A percentile compares a stretch with the other conserved stretches of the same genome.
Evolutionary conservation across 2,329 filamentous ascomycete species (phyloP).

Genomic region (Scleromitrula shiraiana): DNA sequence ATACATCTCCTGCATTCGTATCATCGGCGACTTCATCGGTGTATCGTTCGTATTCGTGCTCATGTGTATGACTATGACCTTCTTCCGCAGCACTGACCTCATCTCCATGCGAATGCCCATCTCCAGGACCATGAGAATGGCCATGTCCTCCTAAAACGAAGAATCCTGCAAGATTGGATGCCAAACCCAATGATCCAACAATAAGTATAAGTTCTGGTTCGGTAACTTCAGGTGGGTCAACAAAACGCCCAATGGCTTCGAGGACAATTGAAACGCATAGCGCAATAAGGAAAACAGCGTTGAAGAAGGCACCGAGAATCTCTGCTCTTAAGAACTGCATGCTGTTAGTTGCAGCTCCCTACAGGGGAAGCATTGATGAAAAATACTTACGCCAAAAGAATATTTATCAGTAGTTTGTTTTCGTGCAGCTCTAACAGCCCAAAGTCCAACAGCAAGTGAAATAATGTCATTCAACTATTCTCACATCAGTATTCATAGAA

Average conservation of each 20-base stretch:
- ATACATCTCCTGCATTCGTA: conserved; percentile 52
- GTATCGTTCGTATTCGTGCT: conserved; percentile 11
- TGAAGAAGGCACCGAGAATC: conserved; percentile 91
- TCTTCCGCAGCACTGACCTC: conserved; percentile 26
- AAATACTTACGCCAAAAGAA: conserved; percentile 73
- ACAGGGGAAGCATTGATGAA: not conserved
- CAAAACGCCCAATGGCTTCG: conserved; percentile 84
- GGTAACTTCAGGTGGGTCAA: conserved; percentile 80
- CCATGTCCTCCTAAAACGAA: conserved; percentile 90
- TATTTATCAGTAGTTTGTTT: conserved; percentile 83
- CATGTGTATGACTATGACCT: conserved; percentile 36
- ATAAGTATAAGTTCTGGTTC: conserved; percentile 83
- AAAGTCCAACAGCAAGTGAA: conserved; percentile 83
- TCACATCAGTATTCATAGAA: conserved; percentile 14
- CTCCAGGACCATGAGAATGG: conserved; percentile 64
- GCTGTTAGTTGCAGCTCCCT: conserved; percentile 12
- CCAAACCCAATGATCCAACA: conserved; percentile 77
- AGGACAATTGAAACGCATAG: conserved; percentile 94
- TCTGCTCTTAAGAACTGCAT: conserved; percentile 88
- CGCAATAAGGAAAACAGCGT: conserved; percentile 94
- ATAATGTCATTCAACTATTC: conserved; percentile 91
- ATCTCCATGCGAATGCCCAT: conserved; percentile 35
- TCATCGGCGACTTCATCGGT: conserved; percentile 42
- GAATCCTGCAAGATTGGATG: conserved; percentile 83
- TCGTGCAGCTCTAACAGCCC: conserved; percentile 87